Base-by-base conservation (phyloP, 352 stramenopile species). In the Phytophthora podocarpi region DNA sequence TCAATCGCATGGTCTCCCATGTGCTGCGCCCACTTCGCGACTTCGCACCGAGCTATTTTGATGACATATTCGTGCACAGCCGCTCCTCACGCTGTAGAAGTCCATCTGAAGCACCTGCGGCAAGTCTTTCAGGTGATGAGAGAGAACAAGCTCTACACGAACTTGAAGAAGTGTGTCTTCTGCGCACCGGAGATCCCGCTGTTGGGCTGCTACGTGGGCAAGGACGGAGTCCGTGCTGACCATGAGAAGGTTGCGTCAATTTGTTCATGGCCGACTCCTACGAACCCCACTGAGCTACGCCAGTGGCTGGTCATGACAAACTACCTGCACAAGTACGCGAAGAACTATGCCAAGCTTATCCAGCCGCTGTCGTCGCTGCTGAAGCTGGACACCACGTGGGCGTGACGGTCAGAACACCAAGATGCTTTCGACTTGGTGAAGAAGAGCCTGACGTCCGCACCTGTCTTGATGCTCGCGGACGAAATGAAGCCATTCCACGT, bases 91-190 rank as follows among this genome's bases (percentile, higher is more conserved):
- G 15, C 11, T 18, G 21, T 48, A 7, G 18, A 48, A 32, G 26
- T 65, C 9, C 65, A 79, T 45, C 30, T 52, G 1, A 23, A 37
- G 18, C 55, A 72, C 32, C 34, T 76, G 21, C 18, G 35, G 0
- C 18, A 55, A 7, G 52, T 76, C 7, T 57, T 76, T 30, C 31
- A 68, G 27, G 8, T 32, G 28, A 72, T 67, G 57, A 23, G 50
- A 0, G 45, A 64, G 5, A 57, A 61, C 40, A 63, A 74, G 32
- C 35, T 75, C 8, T 75, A 67, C 45, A 55, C 47, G 0, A 72
- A 70, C 16, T 15, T 70, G 2, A 56, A 57, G 15, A 72, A 76
- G 39, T 78, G 56, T 32, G 41, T 72, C 26, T 66, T 74, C 30
- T 59, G 47, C 23, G 43, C 46, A 2, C 26, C 16, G 0, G 53